Percentiles rank a stretch among this genome's conserved stretches.
phyloP scores from a whole-genome alignment of 108 stramenopile genomes.

The Nannochloropsis gaditana region DNA sequence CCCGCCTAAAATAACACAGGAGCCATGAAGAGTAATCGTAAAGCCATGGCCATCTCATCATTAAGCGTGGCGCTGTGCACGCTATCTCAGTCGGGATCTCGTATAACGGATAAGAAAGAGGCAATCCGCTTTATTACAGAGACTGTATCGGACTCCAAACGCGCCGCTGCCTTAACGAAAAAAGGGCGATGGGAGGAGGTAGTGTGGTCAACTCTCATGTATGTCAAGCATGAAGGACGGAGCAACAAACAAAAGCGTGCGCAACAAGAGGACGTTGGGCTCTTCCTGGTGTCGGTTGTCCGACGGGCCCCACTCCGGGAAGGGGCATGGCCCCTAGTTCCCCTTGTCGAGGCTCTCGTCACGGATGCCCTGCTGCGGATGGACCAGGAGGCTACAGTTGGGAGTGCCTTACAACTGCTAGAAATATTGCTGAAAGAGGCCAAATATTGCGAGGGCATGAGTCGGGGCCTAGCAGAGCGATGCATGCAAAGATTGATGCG shows the following conservation, averaged over 20 bases:
- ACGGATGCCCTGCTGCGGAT: neutral
- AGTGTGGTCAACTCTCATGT: neutral
- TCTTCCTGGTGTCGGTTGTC: neutral
- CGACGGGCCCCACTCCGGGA: neutral
- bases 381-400: neutral
- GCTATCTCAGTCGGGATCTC: neutral
- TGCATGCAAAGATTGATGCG: neutral
- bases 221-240: neutral
- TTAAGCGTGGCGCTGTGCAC: neutral
- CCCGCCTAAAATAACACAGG: neutral
- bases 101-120: slow-evolving; percentile 6
- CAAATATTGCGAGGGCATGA: slow-evolving; percentile 10
- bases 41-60: slow-evolving; percentile 8
- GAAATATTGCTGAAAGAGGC: neutral
- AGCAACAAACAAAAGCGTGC: neutral
- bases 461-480: neutral
- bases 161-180: neutral
- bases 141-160: neutral
- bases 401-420: neutral
- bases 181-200: neutral
- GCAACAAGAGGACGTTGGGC: neutral
- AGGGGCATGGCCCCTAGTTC: neutral
- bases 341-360: neutral
- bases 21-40: neutral
- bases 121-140: slow-evolving; percentile 16